Evolutionary conservation across 768 basidiomycete genomes (phyloP).

Genomic region (Trametes cubensis): DNA sequence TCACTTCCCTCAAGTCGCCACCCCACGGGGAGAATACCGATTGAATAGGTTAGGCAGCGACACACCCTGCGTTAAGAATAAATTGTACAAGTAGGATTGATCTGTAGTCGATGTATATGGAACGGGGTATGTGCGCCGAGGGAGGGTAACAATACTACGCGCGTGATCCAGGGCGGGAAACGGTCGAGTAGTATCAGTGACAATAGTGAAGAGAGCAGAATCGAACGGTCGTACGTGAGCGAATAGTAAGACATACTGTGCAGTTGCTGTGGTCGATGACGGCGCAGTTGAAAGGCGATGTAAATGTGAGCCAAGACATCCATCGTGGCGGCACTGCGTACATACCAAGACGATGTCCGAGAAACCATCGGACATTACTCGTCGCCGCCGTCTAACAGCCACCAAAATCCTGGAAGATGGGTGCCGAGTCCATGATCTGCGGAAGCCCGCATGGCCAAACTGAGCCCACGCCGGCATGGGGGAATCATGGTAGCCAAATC

Average conservation of each 20-base stretch:
- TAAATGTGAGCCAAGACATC: neutral
- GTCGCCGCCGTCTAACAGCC: slow-evolving; percentile 11
- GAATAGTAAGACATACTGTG: slow-evolving; percentile 19
- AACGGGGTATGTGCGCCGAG: slow-evolving; percentile 27
- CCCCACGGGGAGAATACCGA: too few relatives aligned
- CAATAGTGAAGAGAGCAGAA: neutral
- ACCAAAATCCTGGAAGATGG: neutral
- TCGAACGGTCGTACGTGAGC: slow-evolving; percentile 14
- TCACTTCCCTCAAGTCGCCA: too few relatives aligned
- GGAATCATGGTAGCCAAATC: slow-evolving; percentile 29
- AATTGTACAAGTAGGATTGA: slow-evolving; percentile 27
- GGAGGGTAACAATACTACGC: slow-evolving; percentile 24
- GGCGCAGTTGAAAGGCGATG: neutral
- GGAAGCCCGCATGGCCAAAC: slow-evolving; percentile 63
- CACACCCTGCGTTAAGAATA: slow-evolving; percentile 15
- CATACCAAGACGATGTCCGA: slow-evolving; percentile 10
- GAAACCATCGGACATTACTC: slow-evolving; percentile 8
- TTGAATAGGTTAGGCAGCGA: neutral
- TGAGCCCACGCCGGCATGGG: slow-evolving; percentile 42
- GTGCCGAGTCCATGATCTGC: neutral
- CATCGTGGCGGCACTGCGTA: neutral
- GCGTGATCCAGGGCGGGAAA: slow-evolving; percentile 4
- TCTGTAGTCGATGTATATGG: slow-evolving; percentile 20
- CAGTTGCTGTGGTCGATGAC: slow-evolving; percentile 5
- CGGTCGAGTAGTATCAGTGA: neutral